Percentiles rank a stretch among this genome's conserved stretches.
Conservation (phyloP, 1,139 yeast species). For the Suhomyces coccinellae region DNA sequence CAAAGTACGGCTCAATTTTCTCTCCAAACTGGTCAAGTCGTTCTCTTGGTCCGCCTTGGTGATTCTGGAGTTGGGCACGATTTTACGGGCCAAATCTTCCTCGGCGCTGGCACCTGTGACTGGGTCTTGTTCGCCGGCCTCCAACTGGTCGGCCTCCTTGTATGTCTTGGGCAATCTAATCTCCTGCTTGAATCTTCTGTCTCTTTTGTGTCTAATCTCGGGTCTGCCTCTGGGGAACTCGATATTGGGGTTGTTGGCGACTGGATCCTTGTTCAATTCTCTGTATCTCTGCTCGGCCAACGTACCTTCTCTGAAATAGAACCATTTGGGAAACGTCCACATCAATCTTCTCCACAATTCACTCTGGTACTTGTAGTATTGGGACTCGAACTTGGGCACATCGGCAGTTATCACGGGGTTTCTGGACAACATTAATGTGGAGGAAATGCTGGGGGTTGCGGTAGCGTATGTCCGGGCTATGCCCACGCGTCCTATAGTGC, state of each 20-base stretch:
- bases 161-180: conserved; percentile 65
- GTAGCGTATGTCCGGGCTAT: conserved; percentile 15
- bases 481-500: conserved; percentile 9
- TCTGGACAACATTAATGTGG: conserved; percentile 69
- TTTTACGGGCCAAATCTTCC: conserved; percentile 66
- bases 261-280: conserved; percentile 75
- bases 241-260: conserved; percentile 68
- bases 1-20: conserved; percentile 76
- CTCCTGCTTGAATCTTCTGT: conserved; percentile 78
- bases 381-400: conserved; percentile 66
- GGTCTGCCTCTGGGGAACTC: conserved; percentile 84
- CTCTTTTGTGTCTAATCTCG: conserved; percentile 84
- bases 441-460: conserved; percentile 12
- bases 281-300: conserved; percentile 80
- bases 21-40: conserved; percentile 69
- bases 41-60: conserved; percentile 73
- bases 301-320: conserved; percentile 88
- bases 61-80: conserved; percentile 66
- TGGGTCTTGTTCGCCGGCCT: conserved; percentile 32
- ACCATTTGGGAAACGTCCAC: conserved; percentile 98
- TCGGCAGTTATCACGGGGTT: conserved; percentile 83
- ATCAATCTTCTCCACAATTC: conserved; percentile 86
- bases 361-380: conserved; percentile 79
- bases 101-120: conserved; percentile 30
- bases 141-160: conserved; percentile 36